Evolutionary conservation across 1,284 basidiomycete genomes (phyloP).

Genomic region (Leccinum ponderosum): DNA sequence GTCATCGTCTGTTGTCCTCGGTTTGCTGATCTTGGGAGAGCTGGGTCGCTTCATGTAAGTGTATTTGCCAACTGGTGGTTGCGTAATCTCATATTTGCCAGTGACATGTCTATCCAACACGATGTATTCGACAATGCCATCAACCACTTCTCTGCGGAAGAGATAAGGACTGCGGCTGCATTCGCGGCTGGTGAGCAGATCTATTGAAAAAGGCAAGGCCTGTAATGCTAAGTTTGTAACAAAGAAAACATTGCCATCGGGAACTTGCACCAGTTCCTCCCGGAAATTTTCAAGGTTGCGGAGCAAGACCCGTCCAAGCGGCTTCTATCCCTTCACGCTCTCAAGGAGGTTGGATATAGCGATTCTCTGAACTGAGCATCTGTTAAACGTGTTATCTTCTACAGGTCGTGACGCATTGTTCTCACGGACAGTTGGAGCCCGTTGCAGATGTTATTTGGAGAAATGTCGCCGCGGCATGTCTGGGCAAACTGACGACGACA

Average conservation of each 20-base stretch:
- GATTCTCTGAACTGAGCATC: not conserved
- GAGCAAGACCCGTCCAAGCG: constrained; percentile 77
- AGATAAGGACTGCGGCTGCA: constrained; percentile 83
- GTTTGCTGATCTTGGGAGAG: constrained; percentile 86
- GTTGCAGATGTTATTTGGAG: constrained; percentile 92
- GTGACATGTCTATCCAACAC: constrained; percentile 79
- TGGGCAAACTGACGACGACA: constrained; percentile 92
- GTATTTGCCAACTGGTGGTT: not conserved
- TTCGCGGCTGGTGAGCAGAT: constrained; percentile 77
- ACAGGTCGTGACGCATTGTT: constrained; percentile 89
- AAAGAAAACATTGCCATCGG: constrained; percentile 93
- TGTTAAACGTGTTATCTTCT: not conserved
- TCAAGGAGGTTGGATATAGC: constrained; percentile 74
- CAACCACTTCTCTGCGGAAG: constrained; percentile 70
- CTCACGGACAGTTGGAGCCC: constrained; percentile 76
- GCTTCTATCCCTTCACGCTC: constrained; percentile 83
- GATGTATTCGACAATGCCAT: constrained; percentile 79
- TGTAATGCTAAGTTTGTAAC: not conserved
- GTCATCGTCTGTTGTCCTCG: constrained; percentile 71
- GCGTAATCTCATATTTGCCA: constrained; percentile 34
- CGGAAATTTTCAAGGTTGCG: constrained; percentile 81
- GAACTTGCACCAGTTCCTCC: constrained; percentile 83
- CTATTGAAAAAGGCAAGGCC: not conserved
- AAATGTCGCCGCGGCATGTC: constrained; percentile 94
- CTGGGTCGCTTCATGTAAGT: constrained; percentile 84